phyloP scores from a whole-genome alignment of 1,284 basidiomycete genomes.

The Naganishia albida region DNA sequence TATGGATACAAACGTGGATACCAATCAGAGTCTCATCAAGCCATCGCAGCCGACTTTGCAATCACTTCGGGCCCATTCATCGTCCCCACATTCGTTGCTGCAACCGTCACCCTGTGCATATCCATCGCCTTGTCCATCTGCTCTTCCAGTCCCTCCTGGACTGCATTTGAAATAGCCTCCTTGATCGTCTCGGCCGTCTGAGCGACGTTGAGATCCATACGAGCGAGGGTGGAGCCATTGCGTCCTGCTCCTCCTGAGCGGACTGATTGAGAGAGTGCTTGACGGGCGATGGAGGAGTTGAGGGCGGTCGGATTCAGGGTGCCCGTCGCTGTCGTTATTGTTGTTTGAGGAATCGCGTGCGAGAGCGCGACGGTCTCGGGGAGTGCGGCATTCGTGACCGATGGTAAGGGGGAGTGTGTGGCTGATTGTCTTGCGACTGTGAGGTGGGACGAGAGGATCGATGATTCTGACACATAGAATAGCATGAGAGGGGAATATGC shows the following conservation, averaged over 20 bases:
- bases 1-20: too few species aligned
- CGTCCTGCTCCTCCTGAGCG: neutral
- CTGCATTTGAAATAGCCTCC: constrained; percentile 24
- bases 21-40: too few species aligned
- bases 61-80: neutral
- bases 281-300: constrained; percentile 15
- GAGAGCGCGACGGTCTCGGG: constrained; percentile 4
- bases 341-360: neutral
- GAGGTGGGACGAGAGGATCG: constrained; percentile 11
- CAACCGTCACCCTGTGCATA: constrained; percentile 8
- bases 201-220: constrained; percentile 17
- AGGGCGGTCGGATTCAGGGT: constrained; percentile 5
- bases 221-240: constrained; percentile 12
- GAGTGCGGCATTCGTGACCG: neutral
- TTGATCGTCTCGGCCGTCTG: constrained; percentile 15
- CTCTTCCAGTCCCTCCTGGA: constrained; percentile 21
- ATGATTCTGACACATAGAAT: constrained; percentile 1
- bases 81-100: neutral
- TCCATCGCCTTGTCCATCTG: constrained; percentile 28
- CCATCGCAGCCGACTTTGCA: neutral
- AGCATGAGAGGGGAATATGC: neutral
- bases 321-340: neutral
- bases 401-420: neutral
- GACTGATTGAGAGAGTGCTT: constrained; percentile 14
- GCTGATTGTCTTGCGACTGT: neutral